Evolutionary conservation across 192 early-diverging fungal genomes (phyloP).

Genomic region (Coemansia sp.): DNA sequence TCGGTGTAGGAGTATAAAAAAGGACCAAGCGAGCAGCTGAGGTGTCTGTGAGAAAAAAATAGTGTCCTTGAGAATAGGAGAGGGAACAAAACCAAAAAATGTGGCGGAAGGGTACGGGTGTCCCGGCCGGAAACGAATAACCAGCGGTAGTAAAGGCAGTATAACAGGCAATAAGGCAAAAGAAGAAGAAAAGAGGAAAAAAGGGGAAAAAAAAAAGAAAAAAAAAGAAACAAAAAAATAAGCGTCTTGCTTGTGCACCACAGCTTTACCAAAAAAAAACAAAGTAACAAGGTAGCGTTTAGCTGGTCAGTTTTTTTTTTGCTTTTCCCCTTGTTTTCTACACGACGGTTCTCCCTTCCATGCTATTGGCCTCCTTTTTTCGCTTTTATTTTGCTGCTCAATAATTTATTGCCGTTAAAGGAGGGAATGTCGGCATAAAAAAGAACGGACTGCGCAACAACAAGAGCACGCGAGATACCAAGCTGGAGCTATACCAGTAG

Average conservation of each 20-base stretch:
- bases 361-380: not conserved
- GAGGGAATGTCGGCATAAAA: too few relatives aligned
- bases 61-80: not conserved
- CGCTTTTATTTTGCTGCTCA: not conserved
- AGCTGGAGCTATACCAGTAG: not conserved
- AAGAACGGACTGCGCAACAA: too few relatives aligned
- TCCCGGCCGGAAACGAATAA: not conserved
- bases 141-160: constrained; percentile 5
- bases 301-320: not conserved
- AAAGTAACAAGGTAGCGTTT: constrained; percentile 1
- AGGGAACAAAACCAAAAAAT: not conserved
- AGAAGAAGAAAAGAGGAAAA: not conserved
- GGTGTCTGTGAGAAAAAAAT: not conserved
- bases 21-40: not conserved
- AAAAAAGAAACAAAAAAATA: not conserved
- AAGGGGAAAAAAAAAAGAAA: not conserved
- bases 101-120: constrained; percentile 5
- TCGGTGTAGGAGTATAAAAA: not conserved
- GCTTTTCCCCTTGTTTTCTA: not conserved
- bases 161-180: not conserved
- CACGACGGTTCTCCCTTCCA: not conserved
- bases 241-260: not conserved
- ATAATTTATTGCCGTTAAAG: not conserved
- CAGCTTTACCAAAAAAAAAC: not conserved
- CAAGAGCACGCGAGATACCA: too few relatives aligned